Base-by-base conservation (phyloP, 306 rosid genomes). In the Gillenia trifoliata region DNA sequence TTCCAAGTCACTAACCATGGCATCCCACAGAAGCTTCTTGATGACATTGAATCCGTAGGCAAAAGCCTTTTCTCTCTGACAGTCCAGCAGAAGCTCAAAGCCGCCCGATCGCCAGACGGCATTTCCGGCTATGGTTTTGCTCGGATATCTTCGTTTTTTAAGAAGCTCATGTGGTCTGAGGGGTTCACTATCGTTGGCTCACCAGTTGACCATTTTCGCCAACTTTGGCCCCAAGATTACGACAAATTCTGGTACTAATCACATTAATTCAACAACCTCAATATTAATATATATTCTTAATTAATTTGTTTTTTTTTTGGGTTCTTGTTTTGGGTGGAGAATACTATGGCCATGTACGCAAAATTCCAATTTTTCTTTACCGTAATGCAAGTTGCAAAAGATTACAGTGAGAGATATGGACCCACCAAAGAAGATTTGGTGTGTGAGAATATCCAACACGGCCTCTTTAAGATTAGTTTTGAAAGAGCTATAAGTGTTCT, bases 131-230 rank as follows among this genome's bases (percentile, higher is more conserved):
- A 94, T 13, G 97, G 97, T 10, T 70, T 90, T 1, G 96, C 91
- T 28, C 89, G 97, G 28, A 88, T 94, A 71, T 89, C 95, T 22
- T 89, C 95, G n/a, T 94, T 94, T 82, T 94, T 94, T 86, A 82
- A 92, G 4, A 94, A 94, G 75, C 97, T 85, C 80, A 92, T 94
- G 99, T 92, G 97, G 99, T 92, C 93, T 0, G 99, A 94, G 54
- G 96, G 99, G 12, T 94, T 92, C 84, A 94, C 97, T 0, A 84
- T 92, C 73, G 54, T 82, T 9, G 99, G 95, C 12, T 87, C 99
- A 0, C 97, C 97, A 4, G 82, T 78, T 11, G 86, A 90, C 3
- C 95, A 92, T 82, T 94, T 94, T 26, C 85, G 82, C 63, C 80
- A 79, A 71, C 97, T 94, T 28, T 94, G 97, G 99, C 97, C 97